Evolutionary conservation across 441 rosid species (phyloP).

Genomic region (Theobroma grandiflorum): DNA sequence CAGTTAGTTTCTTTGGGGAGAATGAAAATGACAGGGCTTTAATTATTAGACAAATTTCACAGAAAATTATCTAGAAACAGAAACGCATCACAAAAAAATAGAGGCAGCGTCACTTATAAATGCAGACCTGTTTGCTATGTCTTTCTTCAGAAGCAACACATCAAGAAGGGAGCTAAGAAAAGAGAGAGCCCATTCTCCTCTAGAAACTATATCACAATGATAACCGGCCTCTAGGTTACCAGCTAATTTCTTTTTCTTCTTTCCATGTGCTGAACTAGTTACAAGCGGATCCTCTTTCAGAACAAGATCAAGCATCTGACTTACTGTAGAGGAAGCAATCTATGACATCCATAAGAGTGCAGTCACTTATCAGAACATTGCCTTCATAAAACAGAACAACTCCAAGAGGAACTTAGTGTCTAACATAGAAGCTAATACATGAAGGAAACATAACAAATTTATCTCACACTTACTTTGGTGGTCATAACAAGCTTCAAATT

Average conservation of each 20-base stretch:
- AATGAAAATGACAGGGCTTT: background rate
- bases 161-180: conserved; percentile 86
- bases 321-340: conserved; percentile 70
- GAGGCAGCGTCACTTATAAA: conserved; percentile 23
- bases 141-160: conserved; percentile 81
- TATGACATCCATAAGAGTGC: conserved; percentile 50
- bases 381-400: background rate
- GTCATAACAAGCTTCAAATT: background rate
- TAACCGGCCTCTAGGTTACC: conserved; percentile 40
- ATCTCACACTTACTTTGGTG: conserved; percentile 4
- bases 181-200: conserved; percentile 54
- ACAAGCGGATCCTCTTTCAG: conserved; percentile 46
- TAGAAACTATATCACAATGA: conserved; percentile 39
- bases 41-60: background rate
- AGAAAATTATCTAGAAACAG: background rate
- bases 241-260: conserved; percentile 67
- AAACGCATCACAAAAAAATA: background rate
- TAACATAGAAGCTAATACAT: background rate
- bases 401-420: conserved; percentile 21
- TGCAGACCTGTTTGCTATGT: conserved; percentile 76
- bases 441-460: background rate
- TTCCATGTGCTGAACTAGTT: conserved; percentile 49
- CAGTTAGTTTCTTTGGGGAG: conserved; percentile 14
- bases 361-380: conserved; percentile 24
- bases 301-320: conserved; percentile 58